phyloP scores from a whole-genome alignment of 306 rosid species.

The Acacia acuminata region DNA sequence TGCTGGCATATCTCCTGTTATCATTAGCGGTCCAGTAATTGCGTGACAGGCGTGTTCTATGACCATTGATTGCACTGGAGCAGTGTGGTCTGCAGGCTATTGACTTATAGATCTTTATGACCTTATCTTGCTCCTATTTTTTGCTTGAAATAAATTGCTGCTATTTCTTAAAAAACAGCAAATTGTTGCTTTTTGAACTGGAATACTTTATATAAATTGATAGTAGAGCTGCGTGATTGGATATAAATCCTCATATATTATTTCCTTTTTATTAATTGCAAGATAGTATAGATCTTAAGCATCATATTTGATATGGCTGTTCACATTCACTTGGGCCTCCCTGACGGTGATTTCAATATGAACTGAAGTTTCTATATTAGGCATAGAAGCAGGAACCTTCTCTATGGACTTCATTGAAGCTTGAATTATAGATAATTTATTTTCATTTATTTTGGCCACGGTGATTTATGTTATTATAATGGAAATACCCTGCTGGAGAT shows the following conservation, averaged over 20 bases:
- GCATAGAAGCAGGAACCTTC: neutral
- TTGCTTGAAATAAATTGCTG: neutral
- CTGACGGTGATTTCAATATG: neutral
- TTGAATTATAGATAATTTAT: neutral
- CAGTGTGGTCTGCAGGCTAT: neutral
- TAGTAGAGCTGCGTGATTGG: conserved; percentile 2
- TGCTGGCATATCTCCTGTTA: conserved; percentile 10
- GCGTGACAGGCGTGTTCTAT: neutral
- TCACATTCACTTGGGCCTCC: neutral
- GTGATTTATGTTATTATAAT: neutral
- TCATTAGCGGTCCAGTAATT: neutral
- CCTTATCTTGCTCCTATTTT: neutral
- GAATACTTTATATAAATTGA: conserved; percentile 16
- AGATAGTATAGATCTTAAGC: neutral
- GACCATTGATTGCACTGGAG: conserved; percentile 1
- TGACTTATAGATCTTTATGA: conserved; percentile 6
- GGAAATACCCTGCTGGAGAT: neutral
- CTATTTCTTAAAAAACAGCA: neutral
- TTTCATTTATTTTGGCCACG: neutral
- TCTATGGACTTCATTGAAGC: neutral
- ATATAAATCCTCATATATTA: neutral
- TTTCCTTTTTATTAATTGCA: neutral
- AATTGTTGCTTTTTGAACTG: neutral
- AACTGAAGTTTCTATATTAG: neutral
- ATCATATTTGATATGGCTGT: neutral